Percentiles rank a stretch among this genome's conserved stretches.
phyloP scores from a whole-genome alignment of 2,329 filamentous ascomycete species.

The Harringtonia lauricola region DNA sequence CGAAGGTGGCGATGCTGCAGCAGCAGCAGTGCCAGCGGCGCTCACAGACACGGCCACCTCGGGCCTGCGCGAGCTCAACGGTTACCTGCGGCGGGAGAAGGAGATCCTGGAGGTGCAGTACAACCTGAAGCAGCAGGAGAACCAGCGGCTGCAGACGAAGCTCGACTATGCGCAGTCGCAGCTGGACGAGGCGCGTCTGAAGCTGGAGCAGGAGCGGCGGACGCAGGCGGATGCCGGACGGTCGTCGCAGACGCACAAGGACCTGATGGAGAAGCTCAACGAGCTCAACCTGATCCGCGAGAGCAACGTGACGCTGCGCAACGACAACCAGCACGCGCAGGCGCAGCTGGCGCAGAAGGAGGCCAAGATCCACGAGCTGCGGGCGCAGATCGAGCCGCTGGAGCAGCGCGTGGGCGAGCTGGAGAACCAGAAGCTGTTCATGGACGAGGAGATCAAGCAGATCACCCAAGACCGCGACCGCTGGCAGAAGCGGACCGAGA shows the following conservation, averaged over 20 bases:
- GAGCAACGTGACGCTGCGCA: slow-evolving; percentile 82
- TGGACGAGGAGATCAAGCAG: slow-evolving; percentile 80
- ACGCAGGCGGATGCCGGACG: slow-evolving; percentile 63
- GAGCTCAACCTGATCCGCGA: slow-evolving; percentile 94
- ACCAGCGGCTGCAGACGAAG: slow-evolving; percentile 81
- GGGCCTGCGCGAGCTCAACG: slow-evolving; percentile 81
- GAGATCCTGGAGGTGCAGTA: slow-evolving; percentile 97
- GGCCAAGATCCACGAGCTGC: slow-evolving; percentile 62
- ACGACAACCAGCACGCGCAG: slow-evolving; percentile 72
- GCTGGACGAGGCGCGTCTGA: slow-evolving; percentile 78
- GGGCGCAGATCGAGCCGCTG: slow-evolving; percentile 67
- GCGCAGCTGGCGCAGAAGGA: slow-evolving; percentile 65
- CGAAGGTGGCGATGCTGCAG: slow-evolving; percentile 10
- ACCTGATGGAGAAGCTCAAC: slow-evolving; percentile 88
- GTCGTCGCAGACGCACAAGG: slow-evolving; percentile 69
- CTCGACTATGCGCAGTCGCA: slow-evolving; percentile 78
- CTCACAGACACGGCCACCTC: slow-evolving; percentile 52
- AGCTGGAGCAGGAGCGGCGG: slow-evolving; percentile 81
- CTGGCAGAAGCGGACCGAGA: slow-evolving; percentile 92
- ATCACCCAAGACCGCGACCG: slow-evolving; percentile 85
- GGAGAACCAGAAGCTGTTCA: slow-evolving; percentile 67
- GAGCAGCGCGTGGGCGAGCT: slow-evolving; percentile 72
- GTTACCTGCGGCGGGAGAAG: slow-evolving; percentile 86
- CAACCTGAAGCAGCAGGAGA: slow-evolving; percentile 78
- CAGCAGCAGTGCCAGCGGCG: slow-evolving; percentile 27